Base-by-base conservation (phyloP, 257 asterid species). In the Nicotiana otophora region DNA sequence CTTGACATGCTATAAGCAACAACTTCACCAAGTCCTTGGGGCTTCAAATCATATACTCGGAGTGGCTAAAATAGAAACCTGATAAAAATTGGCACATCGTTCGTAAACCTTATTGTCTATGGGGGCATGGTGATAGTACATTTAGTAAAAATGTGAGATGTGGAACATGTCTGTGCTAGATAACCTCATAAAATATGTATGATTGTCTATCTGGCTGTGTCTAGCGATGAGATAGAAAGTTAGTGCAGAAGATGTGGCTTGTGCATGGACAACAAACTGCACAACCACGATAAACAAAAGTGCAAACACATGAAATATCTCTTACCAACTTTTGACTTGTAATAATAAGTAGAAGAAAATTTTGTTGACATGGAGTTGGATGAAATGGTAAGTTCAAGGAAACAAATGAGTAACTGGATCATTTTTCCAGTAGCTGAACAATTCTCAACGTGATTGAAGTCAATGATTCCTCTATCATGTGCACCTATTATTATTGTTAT, bases 191-290 rank as follows among this genome's bases (percentile, higher is more conserved):
- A 12, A 46, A 23, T 46, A 72, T 72, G 58, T 46, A 23, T 69
- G 57, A 69, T 72, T 23, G 60, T 46, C 78, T n/a, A 39, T 70
- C 39, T 23, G 61, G 23, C 31, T 72, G 61, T 14, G 7, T 72
- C 26, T 72, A 23, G 79, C 60, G 3, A 46, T 7, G 61, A 46
- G 61, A 3, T 23, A 46, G 58, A 53, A 53, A 53, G 58, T 53
- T 53, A 53, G 79, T 42, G 79, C 78, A 20, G 79, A 72, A 70
- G 58, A 70, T 23, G 61, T 23, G 61, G 60, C 58, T 70, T 42
- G 51, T 42, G 51, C 51, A 42, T 42, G 31, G 11, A 42, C 60
- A 39, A 70, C 11, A 7, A 23, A 72, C 79, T 72, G 72, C 61
- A 14, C 46, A 72, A 8, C 7, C 60, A 20, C 5, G 36, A 42